These are phyloP conservation scores for Corylus americana DNA, from an alignment of 306 rosid genomes.

Conservation along the genomic window DNA sequence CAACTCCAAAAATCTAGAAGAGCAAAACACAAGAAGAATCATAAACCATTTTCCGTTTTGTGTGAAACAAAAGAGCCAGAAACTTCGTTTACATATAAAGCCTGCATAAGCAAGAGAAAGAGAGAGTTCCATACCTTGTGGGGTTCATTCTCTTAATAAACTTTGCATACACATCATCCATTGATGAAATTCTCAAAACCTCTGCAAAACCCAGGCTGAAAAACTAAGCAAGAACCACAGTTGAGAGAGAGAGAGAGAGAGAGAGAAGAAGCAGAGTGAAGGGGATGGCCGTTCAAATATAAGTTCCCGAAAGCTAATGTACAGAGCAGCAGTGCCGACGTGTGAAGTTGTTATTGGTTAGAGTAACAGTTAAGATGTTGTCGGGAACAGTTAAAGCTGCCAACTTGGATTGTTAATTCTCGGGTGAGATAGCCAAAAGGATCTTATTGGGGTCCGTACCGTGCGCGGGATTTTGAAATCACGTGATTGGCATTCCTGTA, in stretches of 20 bases:
- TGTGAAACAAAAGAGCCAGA: background rate
- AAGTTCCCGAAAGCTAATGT: background rate
- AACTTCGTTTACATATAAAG: background rate
- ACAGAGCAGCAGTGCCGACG: background rate
- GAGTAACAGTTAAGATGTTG: constrained; percentile 8
- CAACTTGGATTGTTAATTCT: background rate
- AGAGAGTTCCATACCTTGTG: background rate
- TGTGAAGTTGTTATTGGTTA: background rate
- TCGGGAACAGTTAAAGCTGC: background rate
- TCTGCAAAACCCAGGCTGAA: background rate
- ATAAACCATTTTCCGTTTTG: background rate
- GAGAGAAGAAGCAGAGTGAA: background rate
- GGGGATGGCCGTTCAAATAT: background rate
- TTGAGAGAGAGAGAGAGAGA: background rate
- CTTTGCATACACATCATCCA: constrained; percentile 4
- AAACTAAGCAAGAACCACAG: background rate
- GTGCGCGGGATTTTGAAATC: background rate
- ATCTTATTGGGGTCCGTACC: background rate
- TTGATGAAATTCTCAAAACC: background rate
- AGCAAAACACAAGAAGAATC: background rate
- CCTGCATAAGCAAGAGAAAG: background rate
- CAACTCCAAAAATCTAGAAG: background rate
- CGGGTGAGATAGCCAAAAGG: background rate
- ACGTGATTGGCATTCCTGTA: background rate
- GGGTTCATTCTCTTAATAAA: constrained; percentile 10